Evolutionary conservation across 2,329 filamentous ascomycete species (phyloP).

Genomic region (Aurifilum marmelostoma): DNA sequence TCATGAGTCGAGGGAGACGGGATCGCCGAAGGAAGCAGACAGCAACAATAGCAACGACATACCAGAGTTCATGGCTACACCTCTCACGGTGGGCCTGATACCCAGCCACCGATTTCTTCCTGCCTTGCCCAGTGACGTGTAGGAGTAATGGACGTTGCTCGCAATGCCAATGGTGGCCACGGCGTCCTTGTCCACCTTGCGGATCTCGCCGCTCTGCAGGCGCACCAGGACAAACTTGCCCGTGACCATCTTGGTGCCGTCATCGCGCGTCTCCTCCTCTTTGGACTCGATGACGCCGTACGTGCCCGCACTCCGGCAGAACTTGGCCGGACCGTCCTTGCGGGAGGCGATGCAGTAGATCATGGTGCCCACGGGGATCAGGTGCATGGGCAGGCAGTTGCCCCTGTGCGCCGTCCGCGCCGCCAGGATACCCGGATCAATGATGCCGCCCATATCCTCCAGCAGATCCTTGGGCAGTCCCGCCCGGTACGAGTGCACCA

Average conservation of each 20-base stretch:
- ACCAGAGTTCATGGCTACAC: conserved; percentile 98
- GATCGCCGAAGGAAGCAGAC: background rate
- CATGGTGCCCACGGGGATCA: conserved; percentile 93
- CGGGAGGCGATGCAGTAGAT: conserved; percentile 87
- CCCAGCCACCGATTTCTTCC: conserved; percentile 92
- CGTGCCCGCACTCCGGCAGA: conserved; percentile 93
- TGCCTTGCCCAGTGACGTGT: conserved; percentile 90
- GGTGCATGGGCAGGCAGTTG: conserved; percentile 92
- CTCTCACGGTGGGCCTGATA: conserved; percentile 92
- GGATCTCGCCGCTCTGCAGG: conserved; percentile 89
- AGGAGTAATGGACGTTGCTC: conserved; percentile 91
- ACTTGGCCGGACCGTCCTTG: conserved; percentile 75
- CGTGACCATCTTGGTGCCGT: conserved; percentile 64
- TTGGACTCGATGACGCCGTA: conserved; percentile 88
- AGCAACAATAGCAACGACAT: conserved; percentile 37
- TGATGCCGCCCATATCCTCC: conserved; percentile 86
- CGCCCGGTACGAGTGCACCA: conserved; percentile 86
- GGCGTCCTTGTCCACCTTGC: conserved; percentile 86
- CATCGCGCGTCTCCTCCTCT: conserved; percentile 71
- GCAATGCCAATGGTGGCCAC: conserved; percentile 93
- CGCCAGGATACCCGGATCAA: conserved; percentile 95
- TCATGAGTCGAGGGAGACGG: background rate
- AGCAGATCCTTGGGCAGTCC: conserved; percentile 88
- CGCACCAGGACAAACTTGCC: conserved; percentile 81
- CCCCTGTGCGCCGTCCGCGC: conserved; percentile 92